Percentiles rank a stretch among this genome's conserved stretches.
Conservation (phyloP, 768 basidiomycete species). For the Mycena haematopus region DNA sequence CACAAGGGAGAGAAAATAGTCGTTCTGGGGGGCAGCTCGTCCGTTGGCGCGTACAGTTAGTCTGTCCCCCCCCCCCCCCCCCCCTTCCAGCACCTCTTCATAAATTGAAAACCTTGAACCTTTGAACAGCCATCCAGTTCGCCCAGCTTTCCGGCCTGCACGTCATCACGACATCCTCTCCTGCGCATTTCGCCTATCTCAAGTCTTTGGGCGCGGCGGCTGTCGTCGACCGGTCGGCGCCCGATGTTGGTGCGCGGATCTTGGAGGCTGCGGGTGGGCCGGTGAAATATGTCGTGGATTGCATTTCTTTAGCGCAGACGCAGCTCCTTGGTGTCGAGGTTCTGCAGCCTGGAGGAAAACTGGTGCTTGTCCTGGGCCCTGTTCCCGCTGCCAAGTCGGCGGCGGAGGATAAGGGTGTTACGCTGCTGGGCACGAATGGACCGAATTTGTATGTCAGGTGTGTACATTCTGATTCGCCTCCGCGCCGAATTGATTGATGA, state of each 20-base stretch:
- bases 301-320: conserved; percentile 10
- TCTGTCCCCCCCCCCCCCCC: too few relatives aligned
- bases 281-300: conserved; percentile 18
- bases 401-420: not conserved
- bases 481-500: not conserved
- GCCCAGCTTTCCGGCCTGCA: conserved; percentile 18
- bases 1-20: conserved; percentile 18
- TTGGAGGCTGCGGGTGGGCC: conserved; percentile 14
- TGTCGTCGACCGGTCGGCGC: conserved; percentile 17
- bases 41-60: conserved; percentile 15
- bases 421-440: not conserved
- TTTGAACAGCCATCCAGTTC: conserved; percentile 14
- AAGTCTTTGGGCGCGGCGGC: conserved; percentile 16
- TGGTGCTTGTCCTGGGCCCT: not conserved
- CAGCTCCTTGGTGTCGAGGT: conserved; percentile 19
- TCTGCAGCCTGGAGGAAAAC: conserved; percentile 4
- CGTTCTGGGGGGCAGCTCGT: conserved; percentile 19
- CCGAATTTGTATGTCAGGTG: not conserved
- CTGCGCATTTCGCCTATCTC: conserved; percentile 11
- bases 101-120: not conserved
- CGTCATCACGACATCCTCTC: conserved; percentile 21
- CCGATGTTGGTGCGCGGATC: conserved; percentile 13
- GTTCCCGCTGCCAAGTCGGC: not conserved
- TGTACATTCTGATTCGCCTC: not conserved
- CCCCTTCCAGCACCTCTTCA: not conserved